Evolutionary conservation across 164 flowering plant genomes (phyloP).

Genomic region (Macadamia integrifolia): DNA sequence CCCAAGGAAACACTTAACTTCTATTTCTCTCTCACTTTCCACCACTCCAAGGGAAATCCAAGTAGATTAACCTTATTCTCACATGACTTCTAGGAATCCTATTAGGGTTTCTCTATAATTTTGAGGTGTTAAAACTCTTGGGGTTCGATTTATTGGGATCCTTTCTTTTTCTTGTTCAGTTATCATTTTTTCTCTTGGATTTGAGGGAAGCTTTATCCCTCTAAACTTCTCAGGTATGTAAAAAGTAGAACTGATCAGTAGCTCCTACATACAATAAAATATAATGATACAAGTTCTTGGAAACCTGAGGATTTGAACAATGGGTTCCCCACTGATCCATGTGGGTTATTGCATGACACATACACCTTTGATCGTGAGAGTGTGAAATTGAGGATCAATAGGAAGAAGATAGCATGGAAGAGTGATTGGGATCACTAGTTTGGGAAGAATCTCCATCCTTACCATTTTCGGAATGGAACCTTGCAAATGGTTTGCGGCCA

Average conservation of each 20-base stretch:
- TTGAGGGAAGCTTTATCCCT: no score
- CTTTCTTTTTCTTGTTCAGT: no score
- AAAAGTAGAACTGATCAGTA: conserved; percentile 62
- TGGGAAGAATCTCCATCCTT: conserved; percentile 78
- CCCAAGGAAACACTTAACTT: no score
- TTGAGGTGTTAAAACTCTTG: no score
- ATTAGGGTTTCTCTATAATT: no score
- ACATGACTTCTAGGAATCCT: no score
- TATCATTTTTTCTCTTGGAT: no score
- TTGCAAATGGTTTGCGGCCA: conserved; percentile 67
- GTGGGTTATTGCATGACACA: conserved; percentile 86
- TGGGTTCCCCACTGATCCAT: conserved; percentile 75
- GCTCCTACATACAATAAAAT: conserved; percentile 50
- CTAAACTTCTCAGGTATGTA: conserved; percentile 21
- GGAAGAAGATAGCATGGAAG: conserved; percentile 79
- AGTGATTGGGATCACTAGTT: conserved; percentile 82
- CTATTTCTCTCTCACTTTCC: no score
- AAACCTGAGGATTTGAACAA: conserved; percentile 53
- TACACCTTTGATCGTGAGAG: conserved; percentile 40
- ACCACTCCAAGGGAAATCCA: no score
- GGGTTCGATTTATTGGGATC: no score
- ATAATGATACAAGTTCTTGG: conserved; percentile 59
- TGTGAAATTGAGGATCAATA: conserved; percentile 39
- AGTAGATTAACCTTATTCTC: no score
- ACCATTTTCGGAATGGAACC: conserved; percentile 75